Base-by-base conservation (phyloP, 108 stramenopile genomes). In the Craspedostauros australis region DNA sequence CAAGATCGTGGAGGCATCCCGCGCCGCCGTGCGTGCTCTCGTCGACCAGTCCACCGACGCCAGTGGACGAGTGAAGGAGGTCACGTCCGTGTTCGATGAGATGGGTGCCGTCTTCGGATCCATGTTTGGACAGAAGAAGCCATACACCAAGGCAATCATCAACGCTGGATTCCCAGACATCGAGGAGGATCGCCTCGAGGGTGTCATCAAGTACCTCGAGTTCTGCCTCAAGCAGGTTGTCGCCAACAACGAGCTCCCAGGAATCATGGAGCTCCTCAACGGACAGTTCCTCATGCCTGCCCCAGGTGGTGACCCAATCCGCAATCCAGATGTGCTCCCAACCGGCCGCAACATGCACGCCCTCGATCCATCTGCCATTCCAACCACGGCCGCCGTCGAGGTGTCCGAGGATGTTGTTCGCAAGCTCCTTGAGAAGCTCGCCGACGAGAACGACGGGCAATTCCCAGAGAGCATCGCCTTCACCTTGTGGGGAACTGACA, bases 401-500 rank as follows among this genome's bases (percentile, higher is more conserved):
- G 88, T 89, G 41, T 80, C 95, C 11, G 67, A 85, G 52, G 64
- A 64, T 50, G 95, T 96, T 32, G 82, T 83, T 27, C 62, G 86
- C 27, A 88, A 92, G 60, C 82, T 96, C 31, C 67, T 96, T 25
- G 95, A 96, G 57, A 87, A 92, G 54, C 89, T 96, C 39, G 37
- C 69, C 44, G 50, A 72, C 15, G 95, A 96, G n/a, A 91, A 88
- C 43, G 79, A 66, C 46, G 95, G 95, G 1, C 47, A 46, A 4
- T 95, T 78, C 76, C 95, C 95, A 37, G 96, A 95, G 59, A 85
- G 82, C 48, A 91, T 95, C 58, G 96, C 94, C 16, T 96, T 96
- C 71, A 95, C 96, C 30, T 76, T 95, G 36, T 95, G 96, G 96
- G 96, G 96, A 64, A 96, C 94, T 54, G 96, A 96, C 72, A 96